phyloP scores from a whole-genome alignment of 345 rosid species.

The Tarenaya hassleriana region DNA sequence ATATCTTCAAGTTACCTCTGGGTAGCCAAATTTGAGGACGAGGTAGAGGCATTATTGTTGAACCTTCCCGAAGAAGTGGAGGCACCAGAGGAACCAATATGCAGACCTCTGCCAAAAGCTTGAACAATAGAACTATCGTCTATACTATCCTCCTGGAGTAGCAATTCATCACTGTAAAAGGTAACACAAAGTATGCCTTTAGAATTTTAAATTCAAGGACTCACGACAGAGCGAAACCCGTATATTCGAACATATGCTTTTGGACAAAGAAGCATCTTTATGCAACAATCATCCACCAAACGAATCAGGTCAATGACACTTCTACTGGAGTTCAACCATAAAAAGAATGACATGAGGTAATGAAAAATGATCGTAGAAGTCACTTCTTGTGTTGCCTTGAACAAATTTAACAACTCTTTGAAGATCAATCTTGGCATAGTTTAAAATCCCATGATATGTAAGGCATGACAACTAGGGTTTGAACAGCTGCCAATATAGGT shows the following conservation, averaged over 20 bases:
- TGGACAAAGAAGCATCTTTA: constrained; percentile 5
- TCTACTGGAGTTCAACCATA: background rate
- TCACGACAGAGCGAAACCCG: background rate
- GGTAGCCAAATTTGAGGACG: constrained; percentile 38
- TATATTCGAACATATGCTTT: background rate
- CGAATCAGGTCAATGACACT: background rate
- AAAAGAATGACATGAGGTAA: constrained; percentile 9
- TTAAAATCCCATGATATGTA: no score
- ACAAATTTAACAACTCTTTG: background rate
- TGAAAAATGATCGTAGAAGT: constrained; percentile 7
- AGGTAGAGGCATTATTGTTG: constrained; percentile 34
- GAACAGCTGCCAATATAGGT: no score
- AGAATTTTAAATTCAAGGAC: constrained; percentile 9
- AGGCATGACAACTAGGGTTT: no score
- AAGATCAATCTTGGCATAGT: background rate
- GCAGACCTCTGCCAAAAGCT: constrained; percentile 67
- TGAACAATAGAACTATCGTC: constrained; percentile 47
- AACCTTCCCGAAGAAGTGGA: constrained; percentile 45
- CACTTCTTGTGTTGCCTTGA: background rate
- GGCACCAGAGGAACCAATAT: constrained; percentile 52
- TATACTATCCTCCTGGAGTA: constrained; percentile 75
- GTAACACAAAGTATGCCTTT: constrained; percentile 16
- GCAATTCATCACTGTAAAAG: constrained; percentile 73
- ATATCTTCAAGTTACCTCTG: constrained; percentile 47
- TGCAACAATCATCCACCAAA: constrained; percentile 5